Percentiles rank a stretch among this genome's conserved stretches.
These are phyloP conservation scores for Francoa sonchifolia DNA, from an alignment of 441 rosid species.

Conservation along the genomic window DNA sequence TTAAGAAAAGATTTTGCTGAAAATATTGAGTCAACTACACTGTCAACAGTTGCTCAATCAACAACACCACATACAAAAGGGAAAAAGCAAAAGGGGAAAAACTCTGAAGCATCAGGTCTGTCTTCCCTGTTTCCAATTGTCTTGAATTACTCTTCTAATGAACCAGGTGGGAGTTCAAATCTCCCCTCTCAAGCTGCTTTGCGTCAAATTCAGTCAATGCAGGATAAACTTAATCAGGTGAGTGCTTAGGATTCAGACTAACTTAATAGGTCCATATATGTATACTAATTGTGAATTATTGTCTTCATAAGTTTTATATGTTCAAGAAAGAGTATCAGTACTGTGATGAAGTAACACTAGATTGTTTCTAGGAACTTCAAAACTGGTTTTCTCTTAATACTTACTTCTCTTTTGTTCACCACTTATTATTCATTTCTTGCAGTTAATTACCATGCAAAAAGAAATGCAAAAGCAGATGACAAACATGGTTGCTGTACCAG, in stretches of 20 bases:
- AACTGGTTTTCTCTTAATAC: background rate
- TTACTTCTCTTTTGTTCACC: background rate
- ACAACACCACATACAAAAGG: constrained; percentile 37
- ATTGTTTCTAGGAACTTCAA: background rate
- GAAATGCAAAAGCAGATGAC: constrained; percentile 79
- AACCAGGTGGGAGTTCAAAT: constrained; percentile 33
- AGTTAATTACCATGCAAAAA: constrained; percentile 58
- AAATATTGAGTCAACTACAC: constrained; percentile 35
- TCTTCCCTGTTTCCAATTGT: constrained; percentile 45
- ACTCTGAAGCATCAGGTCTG: constrained; percentile 33
- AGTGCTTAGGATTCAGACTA: no score
- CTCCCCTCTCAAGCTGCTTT: constrained; percentile 28
- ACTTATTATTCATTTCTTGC: constrained; percentile 15
- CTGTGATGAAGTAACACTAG: no score
- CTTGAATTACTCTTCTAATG: constrained; percentile 42
- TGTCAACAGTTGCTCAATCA: constrained; percentile 20
- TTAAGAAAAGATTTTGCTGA: constrained; percentile 28
- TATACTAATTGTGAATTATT: no score
- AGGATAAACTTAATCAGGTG: constrained; percentile 75
- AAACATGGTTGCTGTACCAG: constrained; percentile 35
- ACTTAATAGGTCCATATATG: no score
- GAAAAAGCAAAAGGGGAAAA: constrained; percentile 54
- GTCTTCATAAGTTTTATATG: no score
- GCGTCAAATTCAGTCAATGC: constrained; percentile 52
- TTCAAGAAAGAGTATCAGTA: no score